Evolutionary conservation across 139 green algal genomes (phyloP), one percentile per base, ranked within the genome.

Genomic region (Auxenochlorella protothecoides): DNA sequence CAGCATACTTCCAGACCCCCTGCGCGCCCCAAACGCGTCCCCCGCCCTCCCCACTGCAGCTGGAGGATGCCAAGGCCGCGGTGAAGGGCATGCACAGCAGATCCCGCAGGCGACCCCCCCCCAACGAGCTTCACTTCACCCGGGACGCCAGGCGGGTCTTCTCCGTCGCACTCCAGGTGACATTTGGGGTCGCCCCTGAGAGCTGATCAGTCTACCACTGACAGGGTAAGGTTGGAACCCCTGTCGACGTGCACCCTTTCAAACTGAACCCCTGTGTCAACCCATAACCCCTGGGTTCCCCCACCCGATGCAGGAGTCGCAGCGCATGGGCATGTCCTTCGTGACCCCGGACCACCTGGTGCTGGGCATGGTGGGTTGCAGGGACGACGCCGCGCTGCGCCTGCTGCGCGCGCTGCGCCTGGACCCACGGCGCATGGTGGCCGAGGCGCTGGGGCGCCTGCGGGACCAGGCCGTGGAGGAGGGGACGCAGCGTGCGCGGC

Each of bases 331-430:
- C 51, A 84, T 94, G 62, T 91, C 86, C 14, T 97, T 89, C 85
- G 94, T 98, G 54, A 80, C 84, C 3, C 91, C 93, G 6, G 93
- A 98, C 80, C 93, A 98, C 81, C 89, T 98, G 57, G 60, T 90
- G 54, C 71, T 97, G 53, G 91, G 76, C 80, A 3, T 76, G 80
- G 86, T 89, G 71, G 65, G 81, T 16, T 59, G 16, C 57, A 66
- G 59, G 66, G 7, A 10, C 16, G 14, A 8, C n/a, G 16, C 64
- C 16, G n/a, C 6, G 44, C 65, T 2, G 12, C 59, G 51, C 44
- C 59, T 73, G 63, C 72, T 59, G 66, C 55, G 65, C 8, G 53
- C 44, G 63, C 27, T 53, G 54, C 53, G 54, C 44, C 5, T 65
- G 27, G 27, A 44, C 27, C 27, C 27, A 44, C 27, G 27, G 27